Percentiles rank a stretch among this genome's conserved stretches.
Evolutionary conservation across 2,329 filamentous ascomycete species (phyloP).

Genomic region (Ascochyta fabae): DNA sequence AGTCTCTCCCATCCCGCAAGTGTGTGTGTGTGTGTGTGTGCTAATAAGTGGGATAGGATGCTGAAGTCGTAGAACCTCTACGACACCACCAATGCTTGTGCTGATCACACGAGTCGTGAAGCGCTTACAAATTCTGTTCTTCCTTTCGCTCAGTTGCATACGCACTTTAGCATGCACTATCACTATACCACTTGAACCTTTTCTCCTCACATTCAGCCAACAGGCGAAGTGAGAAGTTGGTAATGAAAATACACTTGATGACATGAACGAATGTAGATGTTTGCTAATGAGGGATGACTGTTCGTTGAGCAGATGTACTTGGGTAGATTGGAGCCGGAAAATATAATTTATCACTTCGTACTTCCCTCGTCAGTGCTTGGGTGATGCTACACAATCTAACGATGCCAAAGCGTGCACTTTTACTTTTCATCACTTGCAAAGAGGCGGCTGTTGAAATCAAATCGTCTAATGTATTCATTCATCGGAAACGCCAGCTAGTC

Average conservation of each 20-base stretch:
- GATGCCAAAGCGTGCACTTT: background rate
- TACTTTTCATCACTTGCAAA: background rate
- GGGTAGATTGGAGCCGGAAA: background rate
- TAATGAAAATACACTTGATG: slow-evolving; percentile 2
- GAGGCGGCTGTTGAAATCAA: slow-evolving; percentile 10
- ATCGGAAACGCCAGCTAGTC: slow-evolving; percentile 43
- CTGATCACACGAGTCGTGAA: background rate
- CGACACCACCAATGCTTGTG: background rate
- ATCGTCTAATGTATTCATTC: slow-evolving; percentile 40
- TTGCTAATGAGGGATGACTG: slow-evolving; percentile 6
- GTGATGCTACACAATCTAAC: background rate
- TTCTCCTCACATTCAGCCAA: background rate
- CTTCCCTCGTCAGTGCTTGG: background rate
- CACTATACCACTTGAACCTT: slow-evolving; percentile 10
- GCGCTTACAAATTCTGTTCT: background rate
- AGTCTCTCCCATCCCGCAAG: slow-evolving; percentile 21
- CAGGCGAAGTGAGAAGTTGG: background rate
- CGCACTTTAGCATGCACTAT: slow-evolving; percentile 5
- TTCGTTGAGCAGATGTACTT: background rate
- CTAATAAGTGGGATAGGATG: slow-evolving; percentile 28
- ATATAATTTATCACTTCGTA: background rate
- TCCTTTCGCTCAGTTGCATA: slow-evolving; percentile 5
- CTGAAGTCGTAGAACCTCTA: slow-evolving; percentile 34
- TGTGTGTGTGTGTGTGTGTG: background rate
- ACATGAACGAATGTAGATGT: slow-evolving; percentile 9